Base-by-base conservation (phyloP, 805 yeast species). In the Starmerella kuoi region DNA sequence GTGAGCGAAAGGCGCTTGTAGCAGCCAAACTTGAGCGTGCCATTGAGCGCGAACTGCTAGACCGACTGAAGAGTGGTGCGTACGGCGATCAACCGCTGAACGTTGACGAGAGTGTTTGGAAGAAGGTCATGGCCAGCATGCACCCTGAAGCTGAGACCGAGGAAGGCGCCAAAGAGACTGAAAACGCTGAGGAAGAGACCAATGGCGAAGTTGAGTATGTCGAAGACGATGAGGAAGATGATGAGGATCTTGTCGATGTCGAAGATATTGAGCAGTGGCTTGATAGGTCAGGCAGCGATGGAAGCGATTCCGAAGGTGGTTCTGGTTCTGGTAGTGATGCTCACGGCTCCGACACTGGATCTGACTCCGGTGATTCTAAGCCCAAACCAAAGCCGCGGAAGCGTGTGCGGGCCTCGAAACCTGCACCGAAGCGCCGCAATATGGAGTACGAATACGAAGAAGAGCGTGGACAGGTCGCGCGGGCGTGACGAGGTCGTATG, bases 11-110 rank as follows among this genome's bases (percentile, higher is more conserved):
- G 66, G 98, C 98, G 0, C 68, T 91, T 48, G 84, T 84, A 20
- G 97, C 98, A 31, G 98, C 98, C 21, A 83, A 82, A 68, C 84
- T 91, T 53, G 98, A 91, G 61, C 85, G 84, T 65, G 86, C 95
- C 12, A 91, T 91, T 54, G 98, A 91, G 64, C 85, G 85, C 65
- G 98, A 91, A 63, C 72, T 91, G 51, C 70, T 91, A 57, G 95
- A 87, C 41, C 77, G 98, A 63, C 73, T 91, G 58, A 91, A 91
- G 76, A 77, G 88, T 57, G 98, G 98, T 47, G 97, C 97, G 2
- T 91, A 91, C 60, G 98, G 98, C 51, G 97, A 91, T 59, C 84
- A 88, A 62, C 98, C 98, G 43, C 69, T 91, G 59, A 91, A 91
- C 57, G 97, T 91, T 28, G 97, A 91, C 56, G 95, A 88, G 57